Conservation (phyloP, 768 basidiomycete genomes). For the Boletus rufocinnamomeus region DNA sequence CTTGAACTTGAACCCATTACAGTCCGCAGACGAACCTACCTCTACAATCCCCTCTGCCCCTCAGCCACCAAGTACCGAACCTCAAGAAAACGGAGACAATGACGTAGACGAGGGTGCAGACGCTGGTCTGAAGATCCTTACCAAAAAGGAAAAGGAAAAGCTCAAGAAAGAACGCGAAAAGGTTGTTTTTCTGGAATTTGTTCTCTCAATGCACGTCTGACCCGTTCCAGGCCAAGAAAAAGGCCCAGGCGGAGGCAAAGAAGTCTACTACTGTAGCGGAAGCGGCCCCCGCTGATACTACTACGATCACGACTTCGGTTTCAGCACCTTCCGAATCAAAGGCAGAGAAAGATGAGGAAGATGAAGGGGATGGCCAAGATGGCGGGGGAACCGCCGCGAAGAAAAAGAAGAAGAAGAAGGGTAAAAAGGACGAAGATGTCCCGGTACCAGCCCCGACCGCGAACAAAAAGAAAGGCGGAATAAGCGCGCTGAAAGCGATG, state of each 20-base stretch:
- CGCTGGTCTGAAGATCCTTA: constrained; percentile 65
- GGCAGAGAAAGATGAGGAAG: constrained; percentile 54
- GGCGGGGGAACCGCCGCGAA: constrained; percentile 54
- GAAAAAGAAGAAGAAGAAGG: constrained; percentile 85
- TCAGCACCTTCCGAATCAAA: constrained; percentile 33
- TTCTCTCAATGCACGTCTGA: constrained; percentile 13
- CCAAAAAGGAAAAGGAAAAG: constrained; percentile 96
- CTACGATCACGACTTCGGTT: constrained; percentile 9
- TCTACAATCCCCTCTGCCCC: constrained; percentile 31
- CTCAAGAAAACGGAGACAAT: constrained; percentile 39
- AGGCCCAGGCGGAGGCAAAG: constrained; percentile 88
- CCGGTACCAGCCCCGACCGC: constrained; percentile 40
- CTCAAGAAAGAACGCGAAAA: constrained; percentile 98
- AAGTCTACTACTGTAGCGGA: constrained; percentile 46
- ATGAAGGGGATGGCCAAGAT: constrained; percentile 66
- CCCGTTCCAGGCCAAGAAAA: constrained; percentile 58
- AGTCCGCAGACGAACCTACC: constrained; percentile 23
- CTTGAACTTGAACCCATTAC: neutral
- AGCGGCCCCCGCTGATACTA: constrained; percentile 33
- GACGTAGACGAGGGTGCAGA: constrained; percentile 54
- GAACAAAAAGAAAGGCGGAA: constrained; percentile 73
- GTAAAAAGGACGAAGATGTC: constrained; percentile 73
- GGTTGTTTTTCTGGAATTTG: constrained; percentile 43
- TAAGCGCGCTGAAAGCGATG: constrained; percentile 83
- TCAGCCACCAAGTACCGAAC: constrained; percentile 30